These are phyloP conservation scores for Annulohypoxylon truncatum DNA, from an alignment of 2,329 filamentous ascomycete genomes.

Conservation along the genomic window DNA sequence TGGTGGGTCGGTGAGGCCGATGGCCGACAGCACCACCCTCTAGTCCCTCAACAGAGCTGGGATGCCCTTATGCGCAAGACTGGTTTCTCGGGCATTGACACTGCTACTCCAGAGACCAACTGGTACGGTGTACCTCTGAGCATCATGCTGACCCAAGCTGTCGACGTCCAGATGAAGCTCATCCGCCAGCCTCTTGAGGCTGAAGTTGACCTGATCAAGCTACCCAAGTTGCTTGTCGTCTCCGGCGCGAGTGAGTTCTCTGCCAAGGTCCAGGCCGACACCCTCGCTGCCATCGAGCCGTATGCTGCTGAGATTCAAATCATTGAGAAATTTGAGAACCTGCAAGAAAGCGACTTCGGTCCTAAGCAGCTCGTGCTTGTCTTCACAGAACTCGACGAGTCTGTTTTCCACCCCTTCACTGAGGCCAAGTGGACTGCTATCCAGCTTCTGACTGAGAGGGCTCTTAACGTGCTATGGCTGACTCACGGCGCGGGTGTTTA, in stretches of 20 bases:
- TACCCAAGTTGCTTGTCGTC: constrained; percentile 38
- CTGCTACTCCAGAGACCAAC: constrained; percentile 6
- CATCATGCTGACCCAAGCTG: constrained; percentile 51
- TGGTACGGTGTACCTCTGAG: constrained; percentile 30
- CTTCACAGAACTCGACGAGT: constrained; percentile 49
- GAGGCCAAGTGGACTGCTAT: constrained; percentile 25
- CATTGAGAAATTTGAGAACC: constrained; percentile 21
- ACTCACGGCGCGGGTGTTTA: constrained; percentile 25
- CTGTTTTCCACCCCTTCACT: constrained; percentile 43
- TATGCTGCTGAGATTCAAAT: constrained; percentile 16
- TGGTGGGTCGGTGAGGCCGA: constrained; percentile 31
- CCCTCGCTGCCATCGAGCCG: constrained; percentile 16
- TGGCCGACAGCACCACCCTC: constrained; percentile 5
- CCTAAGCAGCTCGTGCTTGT: constrained; percentile 29
- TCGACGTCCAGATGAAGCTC: constrained; percentile 40
- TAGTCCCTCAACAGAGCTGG: constrained; percentile 35
- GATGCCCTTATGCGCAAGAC: constrained; percentile 39
- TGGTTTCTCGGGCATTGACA: constrained; percentile 49
- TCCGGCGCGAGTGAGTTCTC: constrained; percentile 31
- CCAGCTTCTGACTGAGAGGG: constrained; percentile 15
- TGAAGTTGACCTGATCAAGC: neutral
- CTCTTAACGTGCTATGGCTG: constrained; percentile 35
- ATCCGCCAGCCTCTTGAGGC: constrained; percentile 16
- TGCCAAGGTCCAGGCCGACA: constrained; percentile 7
- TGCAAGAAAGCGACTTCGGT: constrained; percentile 18